Conservation (phyloP, 139 green algal species). For the Ulvella scutata region DNA sequence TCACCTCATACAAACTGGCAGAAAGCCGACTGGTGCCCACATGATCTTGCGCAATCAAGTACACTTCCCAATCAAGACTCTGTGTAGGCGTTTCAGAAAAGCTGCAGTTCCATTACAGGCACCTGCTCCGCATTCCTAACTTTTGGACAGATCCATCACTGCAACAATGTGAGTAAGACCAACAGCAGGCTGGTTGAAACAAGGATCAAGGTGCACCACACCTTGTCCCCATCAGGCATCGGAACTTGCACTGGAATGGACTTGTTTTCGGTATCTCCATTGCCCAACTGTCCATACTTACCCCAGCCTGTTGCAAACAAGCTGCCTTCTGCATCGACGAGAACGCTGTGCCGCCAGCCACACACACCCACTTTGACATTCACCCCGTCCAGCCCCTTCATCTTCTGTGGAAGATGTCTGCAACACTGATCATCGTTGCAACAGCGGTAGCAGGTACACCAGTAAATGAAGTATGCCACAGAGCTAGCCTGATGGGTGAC, state of each 20-base stretch:
- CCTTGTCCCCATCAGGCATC: not conserved
- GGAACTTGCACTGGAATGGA: not conserved
- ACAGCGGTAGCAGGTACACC: not conserved
- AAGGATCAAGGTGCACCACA: not conserved
- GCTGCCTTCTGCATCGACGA: constrained; percentile 29
- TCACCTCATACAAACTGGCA: constrained; percentile 21
- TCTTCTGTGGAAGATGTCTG: constrained; percentile 1
- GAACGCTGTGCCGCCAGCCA: constrained; percentile 73
- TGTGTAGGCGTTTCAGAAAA: too few species aligned
- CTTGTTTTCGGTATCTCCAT: constrained; percentile 39
- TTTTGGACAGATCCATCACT: too few species aligned
- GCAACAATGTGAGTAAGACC: too few species aligned
- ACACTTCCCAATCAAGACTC: too few species aligned
- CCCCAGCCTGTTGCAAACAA: constrained; percentile 80
- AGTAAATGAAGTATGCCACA: too few species aligned
- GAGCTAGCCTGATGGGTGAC: too few species aligned
- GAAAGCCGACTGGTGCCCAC: constrained; percentile 35
- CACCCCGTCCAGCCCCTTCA: constrained; percentile 27
- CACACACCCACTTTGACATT: constrained; percentile 37
- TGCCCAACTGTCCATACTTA: constrained; percentile 84
- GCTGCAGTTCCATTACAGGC: too few species aligned
- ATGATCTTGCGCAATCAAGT: too few species aligned
- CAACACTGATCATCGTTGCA: not conserved
- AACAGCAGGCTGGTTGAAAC: not conserved
- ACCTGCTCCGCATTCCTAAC: too few species aligned